Conservation (phyloP, 306 rosid genomes). For the Quercus gilva region DNA sequence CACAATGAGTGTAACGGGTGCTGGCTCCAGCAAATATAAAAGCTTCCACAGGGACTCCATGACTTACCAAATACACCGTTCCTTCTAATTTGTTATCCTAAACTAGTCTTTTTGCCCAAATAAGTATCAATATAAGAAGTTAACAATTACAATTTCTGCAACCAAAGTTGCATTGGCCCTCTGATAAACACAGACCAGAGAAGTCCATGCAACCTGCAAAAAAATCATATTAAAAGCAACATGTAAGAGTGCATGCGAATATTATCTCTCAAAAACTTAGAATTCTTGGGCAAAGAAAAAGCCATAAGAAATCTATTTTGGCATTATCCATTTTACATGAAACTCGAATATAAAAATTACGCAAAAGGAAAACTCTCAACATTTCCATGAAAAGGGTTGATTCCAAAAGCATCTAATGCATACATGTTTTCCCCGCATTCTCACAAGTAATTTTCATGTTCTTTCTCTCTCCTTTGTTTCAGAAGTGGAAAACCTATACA, state of each 20-base stretch:
- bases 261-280: background rate
- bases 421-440: background rate
- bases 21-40: slow-evolving; percentile 84
- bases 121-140: background rate
- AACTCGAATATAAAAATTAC: background rate
- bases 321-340: background rate
- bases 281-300: background rate
- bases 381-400: background rate
- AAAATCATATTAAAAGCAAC: background rate
- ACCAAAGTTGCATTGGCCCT: slow-evolving; percentile 62
- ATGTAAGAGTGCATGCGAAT: background rate
- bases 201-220: slow-evolving; percentile 77
- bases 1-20: slow-evolving; percentile 69
- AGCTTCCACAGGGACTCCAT: slow-evolving; percentile 91
- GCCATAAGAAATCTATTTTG: background rate
- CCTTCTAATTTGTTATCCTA: slow-evolving; percentile 20
- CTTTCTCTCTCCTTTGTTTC: background rate
- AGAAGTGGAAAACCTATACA: background rate
- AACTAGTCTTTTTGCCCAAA: slow-evolving; percentile 21
- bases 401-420: background rate
- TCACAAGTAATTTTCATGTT: background rate
- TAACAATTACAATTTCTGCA: slow-evolving; percentile 15
- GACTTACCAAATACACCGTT: slow-evolving; percentile 16
- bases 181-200: slow-evolving; percentile 38
- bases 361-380: background rate